Evolutionary conservation across 176 grass and related monocot species (phyloP).

Genomic region (Hordeum marinum): DNA sequence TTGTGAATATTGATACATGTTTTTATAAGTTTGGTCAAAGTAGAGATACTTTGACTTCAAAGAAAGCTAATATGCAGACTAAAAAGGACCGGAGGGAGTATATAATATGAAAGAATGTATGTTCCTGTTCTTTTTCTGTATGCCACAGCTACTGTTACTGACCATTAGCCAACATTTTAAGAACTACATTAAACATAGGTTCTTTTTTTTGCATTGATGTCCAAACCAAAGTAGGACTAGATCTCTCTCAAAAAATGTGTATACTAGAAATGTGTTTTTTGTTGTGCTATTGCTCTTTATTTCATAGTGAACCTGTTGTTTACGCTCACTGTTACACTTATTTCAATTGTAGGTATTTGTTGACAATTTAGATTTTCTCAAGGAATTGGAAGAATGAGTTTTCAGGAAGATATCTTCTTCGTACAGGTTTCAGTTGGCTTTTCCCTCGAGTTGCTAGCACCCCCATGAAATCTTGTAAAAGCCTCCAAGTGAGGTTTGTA

Average conservation of each 20-base stretch:
- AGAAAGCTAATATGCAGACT: no score
- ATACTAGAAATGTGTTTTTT: not conserved
- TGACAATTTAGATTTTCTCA: slow-evolving; percentile 89
- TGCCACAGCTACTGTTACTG: not conserved
- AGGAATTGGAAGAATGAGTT: slow-evolving; percentile 73
- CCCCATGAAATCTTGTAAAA: slow-evolving; percentile 30
- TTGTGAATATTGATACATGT: no score
- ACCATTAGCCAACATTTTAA: not conserved
- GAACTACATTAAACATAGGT: not conserved
- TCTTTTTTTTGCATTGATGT: not conserved
- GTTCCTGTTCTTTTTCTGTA: not conserved
- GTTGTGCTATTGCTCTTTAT: slow-evolving; percentile 17
- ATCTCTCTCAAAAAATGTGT: not conserved
- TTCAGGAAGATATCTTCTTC: slow-evolving; percentile 12
- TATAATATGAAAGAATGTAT: slow-evolving; percentile 1
- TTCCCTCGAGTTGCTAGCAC: not conserved
- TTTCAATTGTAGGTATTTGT: slow-evolving; percentile 66
- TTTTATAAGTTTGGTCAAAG: no score
- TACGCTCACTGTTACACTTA: not conserved
- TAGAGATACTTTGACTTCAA: no score
- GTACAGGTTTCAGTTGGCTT: slow-evolving; percentile 4
- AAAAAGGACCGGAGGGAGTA: no score
- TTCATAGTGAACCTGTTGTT: not conserved
- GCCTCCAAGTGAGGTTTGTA: slow-evolving; percentile 45
- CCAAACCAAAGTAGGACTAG: not conserved